These are phyloP conservation scores for Pichia californica DNA, from an alignment of 805 yeast genomes.

Conservation along the genomic window DNA sequence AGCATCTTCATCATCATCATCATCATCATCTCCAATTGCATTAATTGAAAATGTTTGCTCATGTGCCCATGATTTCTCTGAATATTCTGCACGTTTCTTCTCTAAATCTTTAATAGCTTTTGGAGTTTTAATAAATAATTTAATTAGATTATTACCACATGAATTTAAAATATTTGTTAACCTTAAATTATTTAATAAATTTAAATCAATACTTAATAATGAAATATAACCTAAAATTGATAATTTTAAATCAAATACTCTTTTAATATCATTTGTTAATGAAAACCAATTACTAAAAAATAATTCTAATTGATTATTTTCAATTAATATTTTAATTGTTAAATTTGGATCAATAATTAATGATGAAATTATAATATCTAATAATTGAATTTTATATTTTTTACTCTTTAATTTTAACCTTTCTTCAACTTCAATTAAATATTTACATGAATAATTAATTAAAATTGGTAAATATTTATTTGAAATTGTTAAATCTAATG, in stretches of 20 bases:
- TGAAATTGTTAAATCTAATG: slow-evolving; percentile 42
- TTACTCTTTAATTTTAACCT: slow-evolving; percentile 20
- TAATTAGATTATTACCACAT: slow-evolving; percentile 45
- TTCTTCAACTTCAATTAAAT: slow-evolving; percentile 30
- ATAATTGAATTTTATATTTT: slow-evolving; percentile 36
- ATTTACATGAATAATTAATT: slow-evolving; percentile 37
- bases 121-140: slow-evolving; percentile 57
- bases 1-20: slow-evolving; percentile 23
- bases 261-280: slow-evolving; percentile 43
- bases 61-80: slow-evolving; percentile 15
- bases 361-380: slow-evolving; percentile 59
- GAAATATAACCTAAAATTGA: slow-evolving; percentile 62
- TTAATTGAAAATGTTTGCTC: slow-evolving; percentile 15
- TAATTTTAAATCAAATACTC: slow-evolving; percentile 80
- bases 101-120: slow-evolving; percentile 61
- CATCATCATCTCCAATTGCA: slow-evolving; percentile 16
- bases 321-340: slow-evolving; percentile 46
- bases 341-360: slow-evolving; percentile 53
- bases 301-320: slow-evolving; percentile 36
- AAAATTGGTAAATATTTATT: slow-evolving; percentile 40
- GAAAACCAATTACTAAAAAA: slow-evolving; percentile 67
- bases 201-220: slow-evolving; percentile 30
- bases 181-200: slow-evolving; percentile 16
- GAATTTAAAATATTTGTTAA: slow-evolving; percentile 37
- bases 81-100: slow-evolving; percentile 51